A percentile compares a stretch with the other conserved stretches of the same genome.
Evolutionary conservation across 257 asterid species (phyloP).

Genomic region (Verbena officinalis): DNA sequence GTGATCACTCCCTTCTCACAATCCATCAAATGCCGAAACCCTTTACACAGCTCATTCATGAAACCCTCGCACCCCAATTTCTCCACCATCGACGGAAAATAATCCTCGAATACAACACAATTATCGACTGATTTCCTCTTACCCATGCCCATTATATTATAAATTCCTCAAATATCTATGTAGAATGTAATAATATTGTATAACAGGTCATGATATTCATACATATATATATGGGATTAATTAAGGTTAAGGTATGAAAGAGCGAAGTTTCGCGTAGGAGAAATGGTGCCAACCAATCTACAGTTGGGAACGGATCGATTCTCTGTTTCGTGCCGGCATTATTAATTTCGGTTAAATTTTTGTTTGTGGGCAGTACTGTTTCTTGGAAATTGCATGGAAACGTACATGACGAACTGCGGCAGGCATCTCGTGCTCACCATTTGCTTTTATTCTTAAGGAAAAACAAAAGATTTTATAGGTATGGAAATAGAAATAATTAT

Average conservation of each 20-base stretch:
- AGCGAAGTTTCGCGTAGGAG: conserved; percentile 39
- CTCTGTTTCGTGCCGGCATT: conserved; percentile 22
- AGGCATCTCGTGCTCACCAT: conserved; percentile 37
- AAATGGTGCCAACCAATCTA: conserved; percentile 29
- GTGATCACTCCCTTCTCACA: conserved; percentile 56
- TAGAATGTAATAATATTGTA: no score
- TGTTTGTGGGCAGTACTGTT: conserved; percentile 28
- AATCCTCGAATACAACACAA: conserved; percentile 56
- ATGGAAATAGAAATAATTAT: background rate
- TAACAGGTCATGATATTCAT: no score
- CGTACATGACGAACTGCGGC: conserved; percentile 5
- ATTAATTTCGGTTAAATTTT: conserved; percentile 6
- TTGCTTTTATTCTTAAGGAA: conserved; percentile 14
- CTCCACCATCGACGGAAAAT: conserved; percentile 76
- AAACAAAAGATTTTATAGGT: background rate
- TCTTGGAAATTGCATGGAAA: conserved; percentile 63
- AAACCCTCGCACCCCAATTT: conserved; percentile 70
- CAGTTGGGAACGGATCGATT: conserved; percentile 29
- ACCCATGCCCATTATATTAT: conserved; percentile 20
- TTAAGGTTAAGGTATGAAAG: conserved; percentile 16
- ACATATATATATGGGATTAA: no score
- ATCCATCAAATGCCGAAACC: conserved; percentile 62
- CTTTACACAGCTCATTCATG: conserved; percentile 65
- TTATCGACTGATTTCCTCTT: background rate
- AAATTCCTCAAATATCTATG: background rate